Evolutionary conservation across 805 yeast genomes (phyloP).

Genomic region (Blastobotrys muscicola): DNA sequence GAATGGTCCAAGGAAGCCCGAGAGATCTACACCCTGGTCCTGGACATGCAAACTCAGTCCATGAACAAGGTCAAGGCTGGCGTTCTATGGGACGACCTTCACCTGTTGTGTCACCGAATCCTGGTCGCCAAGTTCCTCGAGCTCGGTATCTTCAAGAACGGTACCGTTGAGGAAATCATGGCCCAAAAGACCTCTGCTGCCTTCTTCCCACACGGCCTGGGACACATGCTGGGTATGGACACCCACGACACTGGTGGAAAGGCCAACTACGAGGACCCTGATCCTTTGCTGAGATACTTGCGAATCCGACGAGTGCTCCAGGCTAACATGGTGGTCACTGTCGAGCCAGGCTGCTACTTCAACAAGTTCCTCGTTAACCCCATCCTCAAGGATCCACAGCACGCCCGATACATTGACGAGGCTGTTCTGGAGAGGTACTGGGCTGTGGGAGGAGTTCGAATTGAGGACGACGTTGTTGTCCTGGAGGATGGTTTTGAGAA

Average conservation of each 20-base stretch:
- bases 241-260: slow-evolving; percentile 93
- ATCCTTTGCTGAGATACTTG: slow-evolving; percentile 65
- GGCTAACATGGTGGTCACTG: slow-evolving; percentile 79
- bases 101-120: slow-evolving; percentile 67
- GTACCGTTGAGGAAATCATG: slow-evolving; percentile 55
- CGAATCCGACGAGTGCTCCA: slow-evolving; percentile 68
- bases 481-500: slow-evolving; percentile 72
- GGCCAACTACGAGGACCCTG: slow-evolving; percentile 76
- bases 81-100: slow-evolving; percentile 76
- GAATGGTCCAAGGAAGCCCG: slow-evolving; percentile 83
- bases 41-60: slow-evolving; percentile 70
- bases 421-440: slow-evolving; percentile 66
- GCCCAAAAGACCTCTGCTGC: slow-evolving; percentile 62
- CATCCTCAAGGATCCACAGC: slow-evolving; percentile 36
- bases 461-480: slow-evolving; percentile 85
- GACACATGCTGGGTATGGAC: slow-evolving; percentile 89
- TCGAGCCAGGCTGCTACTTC: slow-evolving; percentile 93
- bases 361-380: slow-evolving; percentile 71
- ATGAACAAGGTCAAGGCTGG: slow-evolving; percentile 75
- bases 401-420: slow-evolving; percentile 49
- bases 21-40: slow-evolving; percentile 69
- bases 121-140: slow-evolving; percentile 60
- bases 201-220: slow-evolving; percentile 93
- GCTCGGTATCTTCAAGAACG: slow-evolving; percentile 62
- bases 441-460: slow-evolving; percentile 94